These are phyloP conservation scores for Aspergillus jensenii DNA, from an alignment of 2,329 filamentous ascomycete species.

Conservation along the genomic window DNA sequence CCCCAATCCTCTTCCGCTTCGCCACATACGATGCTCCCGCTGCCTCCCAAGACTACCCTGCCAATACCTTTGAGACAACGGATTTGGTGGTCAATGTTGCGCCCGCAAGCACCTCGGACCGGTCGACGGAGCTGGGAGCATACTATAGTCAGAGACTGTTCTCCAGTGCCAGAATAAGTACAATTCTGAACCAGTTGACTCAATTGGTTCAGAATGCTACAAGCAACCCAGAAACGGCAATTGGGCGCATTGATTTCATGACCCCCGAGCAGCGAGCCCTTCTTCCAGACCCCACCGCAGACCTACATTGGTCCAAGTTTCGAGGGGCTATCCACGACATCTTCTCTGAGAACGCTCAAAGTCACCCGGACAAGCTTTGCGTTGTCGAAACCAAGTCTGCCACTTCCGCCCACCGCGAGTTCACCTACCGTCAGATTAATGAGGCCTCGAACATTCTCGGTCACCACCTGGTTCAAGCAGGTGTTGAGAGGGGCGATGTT, in stretches of 20 bases:
- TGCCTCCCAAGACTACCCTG: constrained; percentile 40
- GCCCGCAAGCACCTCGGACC: constrained; percentile 21
- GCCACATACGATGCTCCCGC: constrained; percentile 48
- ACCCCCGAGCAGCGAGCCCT: constrained; percentile 33
- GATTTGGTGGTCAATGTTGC: constrained; percentile 43
- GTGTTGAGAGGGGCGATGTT: constrained; percentile 76
- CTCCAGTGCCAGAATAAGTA: constrained; percentile 45
- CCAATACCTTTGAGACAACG: constrained; percentile 46
- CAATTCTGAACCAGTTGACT: constrained; percentile 44
- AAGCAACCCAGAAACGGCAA: constrained; percentile 37
- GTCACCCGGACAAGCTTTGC: constrained; percentile 67
- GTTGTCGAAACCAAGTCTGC: constrained; percentile 63
- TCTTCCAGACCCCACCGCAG: constrained; percentile 39
- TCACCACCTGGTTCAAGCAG: constrained; percentile 72
- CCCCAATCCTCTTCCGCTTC: constrained; percentile 48
- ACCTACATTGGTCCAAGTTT: constrained; percentile 48
- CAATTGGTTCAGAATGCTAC: constrained; percentile 44
- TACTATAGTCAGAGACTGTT: constrained; percentile 49
- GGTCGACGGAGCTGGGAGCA: constrained; percentile 36
- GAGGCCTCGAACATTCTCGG: constrained; percentile 79
- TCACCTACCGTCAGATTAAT: constrained; percentile 83
- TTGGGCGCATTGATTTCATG: constrained; percentile 47
- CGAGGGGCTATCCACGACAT: constrained; percentile 46
- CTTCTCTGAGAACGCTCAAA: constrained; percentile 54
- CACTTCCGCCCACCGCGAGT: constrained; percentile 60